Evolutionary conservation across 495 filamentous ascomycete genomes (phyloP).

Genomic region (Xylaria sp.): DNA sequence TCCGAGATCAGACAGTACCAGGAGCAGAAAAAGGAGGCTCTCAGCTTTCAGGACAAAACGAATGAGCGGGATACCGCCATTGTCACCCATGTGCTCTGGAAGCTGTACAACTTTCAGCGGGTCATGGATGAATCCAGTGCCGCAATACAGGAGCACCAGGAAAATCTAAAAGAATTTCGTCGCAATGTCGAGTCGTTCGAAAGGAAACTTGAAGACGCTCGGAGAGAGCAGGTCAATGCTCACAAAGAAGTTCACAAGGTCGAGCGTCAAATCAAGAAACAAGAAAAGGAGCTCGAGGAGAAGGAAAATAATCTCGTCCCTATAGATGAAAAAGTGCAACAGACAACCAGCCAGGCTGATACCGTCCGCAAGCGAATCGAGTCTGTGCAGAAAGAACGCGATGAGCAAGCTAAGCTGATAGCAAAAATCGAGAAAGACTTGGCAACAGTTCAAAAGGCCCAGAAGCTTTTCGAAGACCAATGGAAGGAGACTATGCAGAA

Average conservation of each 20-base stretch:
- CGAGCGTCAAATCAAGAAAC: constrained; percentile 80
- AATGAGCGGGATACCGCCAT: constrained; percentile 91
- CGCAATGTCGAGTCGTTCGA: constrained; percentile 88
- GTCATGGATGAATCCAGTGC: constrained; percentile 90
- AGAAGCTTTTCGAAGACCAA: constrained; percentile 86
- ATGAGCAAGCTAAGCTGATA: constrained; percentile 68
- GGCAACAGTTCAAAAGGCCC: constrained; percentile 84
- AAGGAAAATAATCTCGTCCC: constrained; percentile 86
- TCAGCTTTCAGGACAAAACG: constrained; percentile 85
- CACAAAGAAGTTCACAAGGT: constrained; percentile 79
- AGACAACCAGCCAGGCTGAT: constrained; percentile 73
- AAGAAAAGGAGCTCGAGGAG: constrained; percentile 88
- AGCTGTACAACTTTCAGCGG: constrained; percentile 93
- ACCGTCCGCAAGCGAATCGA: constrained; percentile 69
- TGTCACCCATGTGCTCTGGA: constrained; percentile 95
- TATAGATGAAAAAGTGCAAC: constrained; percentile 90
- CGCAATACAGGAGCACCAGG: constrained; percentile 92
- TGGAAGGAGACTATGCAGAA: constrained; percentile 83
- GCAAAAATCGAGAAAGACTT: constrained; percentile 80
- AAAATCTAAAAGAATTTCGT: constrained; percentile 92
- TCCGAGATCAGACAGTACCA: constrained; percentile 97
- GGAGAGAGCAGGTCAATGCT: constrained; percentile 80
- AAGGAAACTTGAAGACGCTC: constrained; percentile 81
- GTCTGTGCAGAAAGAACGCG: constrained; percentile 76
- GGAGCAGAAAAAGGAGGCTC: constrained; percentile 95